Evolutionary conservation across 305 asterid species (phyloP).

Genomic region (Solanum chacoense): DNA sequence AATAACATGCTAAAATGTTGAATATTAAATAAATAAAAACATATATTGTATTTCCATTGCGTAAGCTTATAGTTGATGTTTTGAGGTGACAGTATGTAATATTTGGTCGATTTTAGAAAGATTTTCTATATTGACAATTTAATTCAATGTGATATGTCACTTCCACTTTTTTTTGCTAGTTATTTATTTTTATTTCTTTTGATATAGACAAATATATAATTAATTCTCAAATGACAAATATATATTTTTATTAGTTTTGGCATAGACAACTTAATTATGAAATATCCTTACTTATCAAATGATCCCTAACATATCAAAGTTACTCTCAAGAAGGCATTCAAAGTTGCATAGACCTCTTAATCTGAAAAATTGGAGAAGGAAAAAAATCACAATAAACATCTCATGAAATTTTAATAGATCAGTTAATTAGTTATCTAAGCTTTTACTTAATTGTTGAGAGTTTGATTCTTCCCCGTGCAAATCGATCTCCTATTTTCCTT

Average conservation of each 20-base stretch:
- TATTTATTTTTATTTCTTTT: not conserved
- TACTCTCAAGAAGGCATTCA: not conserved
- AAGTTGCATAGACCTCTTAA: not conserved
- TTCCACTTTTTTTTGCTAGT: not conserved
- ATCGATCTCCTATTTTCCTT: not conserved
- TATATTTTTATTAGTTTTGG: not conserved
- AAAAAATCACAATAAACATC: not conserved
- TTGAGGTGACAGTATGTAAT: not conserved
- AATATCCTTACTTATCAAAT: not conserved
- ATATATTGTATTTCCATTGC: not conserved
- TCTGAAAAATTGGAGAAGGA: not conserved
- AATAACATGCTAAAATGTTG: not conserved
- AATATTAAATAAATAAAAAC: not conserved
- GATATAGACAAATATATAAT: not conserved
- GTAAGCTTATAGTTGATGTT: not conserved
- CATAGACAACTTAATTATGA: not conserved
- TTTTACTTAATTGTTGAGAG: not conserved
- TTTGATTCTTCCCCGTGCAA: not conserved
- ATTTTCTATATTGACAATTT: not conserved
- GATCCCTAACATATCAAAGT: not conserved
- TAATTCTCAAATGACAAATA: not conserved
- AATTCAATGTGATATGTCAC: not conserved
- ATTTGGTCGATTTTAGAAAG: not conserved
- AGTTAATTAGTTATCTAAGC: not conserved
- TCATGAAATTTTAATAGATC: not conserved